Base-by-base conservation (phyloP, 202 grass and related monocot genomes). In the Eragrostis tef region DNA sequence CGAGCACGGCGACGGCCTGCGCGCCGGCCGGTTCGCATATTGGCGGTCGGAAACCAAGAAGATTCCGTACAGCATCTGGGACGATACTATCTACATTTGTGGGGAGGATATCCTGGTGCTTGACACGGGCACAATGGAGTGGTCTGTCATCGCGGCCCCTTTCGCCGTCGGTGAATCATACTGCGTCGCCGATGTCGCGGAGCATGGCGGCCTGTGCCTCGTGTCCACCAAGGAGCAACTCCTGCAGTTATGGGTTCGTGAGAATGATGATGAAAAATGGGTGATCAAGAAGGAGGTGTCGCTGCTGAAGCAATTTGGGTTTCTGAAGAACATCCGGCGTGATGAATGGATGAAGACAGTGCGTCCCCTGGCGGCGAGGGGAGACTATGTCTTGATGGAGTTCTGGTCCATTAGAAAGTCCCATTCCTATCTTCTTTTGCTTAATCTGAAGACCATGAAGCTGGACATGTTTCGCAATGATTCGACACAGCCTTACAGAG, bases 331-430 rank as follows among this genome's bases (percentile, higher is more conserved):
- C 20, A 50, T 80, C 24, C 64, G 64, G 52, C 15, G 36, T 14
- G 50, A 57, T 0, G 64, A 80, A 64, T 58, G 77, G 77, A 57
- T 80, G 77, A 79, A 69, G 64, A 68, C 50, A 13, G 49, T 80
- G 77, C 77, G 64, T 21, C 29, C 56, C 34, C 77, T 39, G 34
- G 34, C 34, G 2, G 3, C 6, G 34, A 39, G 34, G 34, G 34
- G 34, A 39, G 34, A 39, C 50, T 69, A 69, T 69, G 64, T 69
- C 36, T 57, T 57, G 31, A 80, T 80, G 77, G 77, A 69, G 77
- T 80, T 80, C 53, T 80, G 77, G 77, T 80, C 77, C 49, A 69
- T 79, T 1, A 69, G 77, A 64, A 69, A 57, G 20, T 14, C 64
- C 2, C 14, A n/a, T 27, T 69, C 64, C 1, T 80, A 69, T 57